Evolutionary conservation across 352 stramenopile genomes (phyloP).

Genomic region (Phytophthora palmivora): DNA sequence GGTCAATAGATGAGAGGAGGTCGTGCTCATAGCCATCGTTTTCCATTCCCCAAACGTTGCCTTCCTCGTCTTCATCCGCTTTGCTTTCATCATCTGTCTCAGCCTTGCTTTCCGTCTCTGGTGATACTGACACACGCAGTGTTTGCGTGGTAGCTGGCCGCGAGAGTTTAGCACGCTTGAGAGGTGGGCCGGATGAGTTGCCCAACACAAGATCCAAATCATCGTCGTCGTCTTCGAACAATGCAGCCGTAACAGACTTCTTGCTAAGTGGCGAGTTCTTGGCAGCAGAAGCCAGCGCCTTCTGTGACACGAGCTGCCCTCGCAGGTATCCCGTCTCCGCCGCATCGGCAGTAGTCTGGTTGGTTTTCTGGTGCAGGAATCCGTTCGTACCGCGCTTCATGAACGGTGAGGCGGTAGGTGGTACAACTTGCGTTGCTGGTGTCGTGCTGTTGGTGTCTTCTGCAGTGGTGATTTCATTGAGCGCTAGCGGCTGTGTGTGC

Average conservation of each 20-base stretch:
- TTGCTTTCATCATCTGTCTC: slow-evolving; percentile 46
- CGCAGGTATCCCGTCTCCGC: slow-evolving; percentile 23
- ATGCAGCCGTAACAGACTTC: slow-evolving; percentile 57
- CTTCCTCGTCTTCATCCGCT: slow-evolving; percentile 57
- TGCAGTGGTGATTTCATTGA: slow-evolving; percentile 23
- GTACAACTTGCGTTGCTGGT: slow-evolving; percentile 13
- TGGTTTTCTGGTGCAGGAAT: slow-evolving; percentile 31
- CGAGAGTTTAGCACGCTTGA: slow-evolving; percentile 43
- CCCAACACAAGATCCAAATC: slow-evolving; percentile 32
- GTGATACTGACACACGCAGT: slow-evolving; percentile 22
- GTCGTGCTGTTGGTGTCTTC: neutral
- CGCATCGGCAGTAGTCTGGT: slow-evolving; percentile 17
- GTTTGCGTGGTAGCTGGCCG: slow-evolving; percentile 9
- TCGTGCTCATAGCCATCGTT: slow-evolving; percentile 76
- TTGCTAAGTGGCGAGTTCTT: slow-evolving; percentile 41
- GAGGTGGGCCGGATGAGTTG: slow-evolving; percentile 27
- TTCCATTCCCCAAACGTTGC: slow-evolving; percentile 77
- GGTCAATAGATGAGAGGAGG: slow-evolving; percentile 78
- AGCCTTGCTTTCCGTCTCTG: slow-evolving; percentile 26
- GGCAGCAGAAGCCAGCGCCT: slow-evolving; percentile 18
- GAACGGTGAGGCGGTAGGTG: slow-evolving; percentile 33
- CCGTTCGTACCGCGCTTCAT: slow-evolving; percentile 39
- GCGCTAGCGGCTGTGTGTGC: slow-evolving; percentile 35
- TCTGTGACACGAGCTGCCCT: slow-evolving; percentile 25
- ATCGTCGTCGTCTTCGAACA: slow-evolving; percentile 63